A percentile compares a stretch with the other conserved stretches of the same genome.
Conservation (phyloP, 805 yeast species). For the Hanseniaspora valbyensis region DNA sequence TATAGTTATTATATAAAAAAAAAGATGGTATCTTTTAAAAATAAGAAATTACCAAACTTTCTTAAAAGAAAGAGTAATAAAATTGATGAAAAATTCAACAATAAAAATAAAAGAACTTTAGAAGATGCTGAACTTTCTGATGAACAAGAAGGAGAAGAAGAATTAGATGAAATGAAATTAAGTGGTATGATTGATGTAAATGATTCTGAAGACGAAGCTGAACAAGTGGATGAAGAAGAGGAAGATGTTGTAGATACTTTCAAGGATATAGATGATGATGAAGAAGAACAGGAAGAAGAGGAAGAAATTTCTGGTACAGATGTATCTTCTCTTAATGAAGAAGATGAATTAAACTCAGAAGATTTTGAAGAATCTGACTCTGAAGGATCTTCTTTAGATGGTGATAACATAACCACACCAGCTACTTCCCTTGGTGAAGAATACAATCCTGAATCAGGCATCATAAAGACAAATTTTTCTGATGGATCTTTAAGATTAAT, state of each 20-base stretch:
- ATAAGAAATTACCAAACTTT: constrained; percentile 9
- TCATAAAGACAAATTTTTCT: constrained; percentile 41
- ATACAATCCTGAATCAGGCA: constrained; percentile 37
- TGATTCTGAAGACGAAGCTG: constrained; percentile 39
- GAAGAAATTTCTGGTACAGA: constrained; percentile 24
- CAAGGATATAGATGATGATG: constrained; percentile 4
- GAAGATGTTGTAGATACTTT: constrained; percentile 6
- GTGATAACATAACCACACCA: constrained; percentile 32
- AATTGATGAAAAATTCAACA: not conserved
- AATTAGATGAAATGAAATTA: constrained; percentile 22
- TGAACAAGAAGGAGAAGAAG: constrained; percentile 33
- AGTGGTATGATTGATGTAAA: constrained; percentile 23
- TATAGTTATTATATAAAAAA: not conserved
- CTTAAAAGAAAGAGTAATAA: constrained; percentile 5
- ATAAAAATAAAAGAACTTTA: constrained; percentile 7
- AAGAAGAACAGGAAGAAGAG: constrained; percentile 19
- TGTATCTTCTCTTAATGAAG: constrained; percentile 20
- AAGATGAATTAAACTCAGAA: constrained; percentile 26
- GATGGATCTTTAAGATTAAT: constrained; percentile 75
- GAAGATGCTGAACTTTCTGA: constrained; percentile 36
- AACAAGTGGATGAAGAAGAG: constrained; percentile 20
- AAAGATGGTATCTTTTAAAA: constrained; percentile 12
- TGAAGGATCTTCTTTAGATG: constrained; percentile 35
- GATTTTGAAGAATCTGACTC: constrained; percentile 30
- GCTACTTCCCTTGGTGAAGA: constrained; percentile 11